A percentile compares a stretch with the other conserved stretches of the same genome.
These are phyloP conservation scores for Chaetomium globosum DNA, from an alignment of 2,329 filamentous ascomycete genomes.

Conservation along the genomic window DNA sequence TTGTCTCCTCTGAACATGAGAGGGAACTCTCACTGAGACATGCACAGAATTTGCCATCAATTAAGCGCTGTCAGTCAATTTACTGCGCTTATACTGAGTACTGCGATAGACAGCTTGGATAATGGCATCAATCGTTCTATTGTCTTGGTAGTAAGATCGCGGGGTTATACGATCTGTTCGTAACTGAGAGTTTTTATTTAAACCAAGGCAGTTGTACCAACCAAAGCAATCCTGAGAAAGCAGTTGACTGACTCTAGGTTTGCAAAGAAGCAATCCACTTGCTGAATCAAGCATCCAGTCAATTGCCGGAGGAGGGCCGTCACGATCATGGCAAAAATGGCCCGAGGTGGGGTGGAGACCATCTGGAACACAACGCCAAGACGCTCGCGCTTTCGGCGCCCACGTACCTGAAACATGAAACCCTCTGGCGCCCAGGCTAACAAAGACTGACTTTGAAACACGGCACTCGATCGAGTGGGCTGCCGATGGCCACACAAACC, in stretches of 20 bases:
- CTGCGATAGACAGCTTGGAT: not conserved
- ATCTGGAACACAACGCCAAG: not conserved
- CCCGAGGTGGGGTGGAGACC: not conserved
- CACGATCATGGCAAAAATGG: not conserved
- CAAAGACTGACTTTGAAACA: slow-evolving; percentile 26
- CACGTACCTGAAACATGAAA: slow-evolving; percentile 30
- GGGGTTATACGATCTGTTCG: not conserved
- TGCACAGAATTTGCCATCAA: not conserved
- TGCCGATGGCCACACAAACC: slow-evolving; percentile 15
- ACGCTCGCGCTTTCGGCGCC: slow-evolving; percentile 8
- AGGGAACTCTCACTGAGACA: slow-evolving; percentile 6
- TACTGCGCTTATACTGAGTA: not conserved
- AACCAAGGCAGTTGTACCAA: no score
- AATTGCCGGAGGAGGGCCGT: slow-evolving; percentile 2
- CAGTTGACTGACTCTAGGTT: not conserved
- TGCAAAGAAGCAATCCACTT: not conserved
- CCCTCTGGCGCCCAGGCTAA: slow-evolving; percentile 18
- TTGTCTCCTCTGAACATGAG: not conserved
- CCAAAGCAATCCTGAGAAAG: no score
- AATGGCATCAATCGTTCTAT: not conserved
- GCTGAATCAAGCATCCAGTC: not conserved
- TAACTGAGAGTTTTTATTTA: no score
- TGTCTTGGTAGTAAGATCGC: not conserved
- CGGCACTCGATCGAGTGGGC: slow-evolving; percentile 20
- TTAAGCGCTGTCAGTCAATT: not conserved